Evolutionary conservation across 805 yeast genomes (phyloP).

Genomic region (Priceomyces haplophilus): DNA sequence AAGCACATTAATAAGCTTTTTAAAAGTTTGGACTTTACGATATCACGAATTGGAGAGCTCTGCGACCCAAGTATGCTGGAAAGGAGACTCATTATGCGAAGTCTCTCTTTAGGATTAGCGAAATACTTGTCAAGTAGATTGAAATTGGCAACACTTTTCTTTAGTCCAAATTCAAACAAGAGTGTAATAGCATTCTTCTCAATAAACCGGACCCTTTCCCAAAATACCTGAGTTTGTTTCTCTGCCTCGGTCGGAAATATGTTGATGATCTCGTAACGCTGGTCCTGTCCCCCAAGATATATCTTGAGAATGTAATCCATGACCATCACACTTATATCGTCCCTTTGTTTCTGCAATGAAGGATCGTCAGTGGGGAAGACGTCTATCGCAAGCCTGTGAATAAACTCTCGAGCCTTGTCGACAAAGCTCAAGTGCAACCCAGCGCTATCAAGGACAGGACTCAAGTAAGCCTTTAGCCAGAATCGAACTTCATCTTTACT

Average conservation of each 20-base stretch:
- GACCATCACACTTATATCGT: conserved; percentile 18
- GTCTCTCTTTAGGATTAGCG: conserved; percentile 28
- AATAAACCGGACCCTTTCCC: conserved; percentile 50
- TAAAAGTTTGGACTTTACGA: conserved; percentile 36
- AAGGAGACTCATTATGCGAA: conserved; percentile 38
- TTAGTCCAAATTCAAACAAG: conserved; percentile 42
- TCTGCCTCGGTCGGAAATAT: conserved; percentile 15
- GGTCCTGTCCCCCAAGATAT: conserved; percentile 19
- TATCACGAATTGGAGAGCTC: conserved; percentile 23
- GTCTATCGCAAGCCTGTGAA: conserved; percentile 18
- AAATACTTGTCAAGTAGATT: conserved; percentile 35
- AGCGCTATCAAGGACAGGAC: conserved; percentile 58
- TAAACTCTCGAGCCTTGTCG: conserved; percentile 25
- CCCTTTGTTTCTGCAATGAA: conserved; percentile 16
- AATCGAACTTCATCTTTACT: conserved; percentile 29
- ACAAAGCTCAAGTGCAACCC: conserved; percentile 45
- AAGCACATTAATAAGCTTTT: conserved; percentile 35
- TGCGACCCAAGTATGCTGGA: conserved; percentile 27
- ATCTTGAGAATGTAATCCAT: conserved; percentile 24
- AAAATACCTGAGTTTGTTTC: conserved; percentile 29
- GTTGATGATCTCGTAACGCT: conserved; percentile 16
- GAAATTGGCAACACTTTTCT: conserved; percentile 35
- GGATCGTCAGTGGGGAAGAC: conserved; percentile 19
- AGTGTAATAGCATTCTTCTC: conserved; percentile 41
- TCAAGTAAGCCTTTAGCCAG: conserved; percentile 51